phyloP scores from a whole-genome alignment of 139 green algal genomes.

The Desmodesmus armatus region DNA sequence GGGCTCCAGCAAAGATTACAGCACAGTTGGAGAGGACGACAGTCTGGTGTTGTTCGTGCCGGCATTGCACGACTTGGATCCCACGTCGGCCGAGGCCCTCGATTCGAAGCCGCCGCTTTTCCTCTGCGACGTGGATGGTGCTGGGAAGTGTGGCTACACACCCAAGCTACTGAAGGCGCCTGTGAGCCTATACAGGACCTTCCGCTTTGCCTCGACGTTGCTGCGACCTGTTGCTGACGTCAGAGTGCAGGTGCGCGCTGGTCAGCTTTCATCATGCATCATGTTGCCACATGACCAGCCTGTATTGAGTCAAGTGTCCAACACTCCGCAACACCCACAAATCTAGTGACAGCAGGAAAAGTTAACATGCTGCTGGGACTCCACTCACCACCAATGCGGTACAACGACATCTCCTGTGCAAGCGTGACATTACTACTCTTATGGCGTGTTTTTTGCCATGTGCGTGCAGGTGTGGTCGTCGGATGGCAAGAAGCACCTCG shows the following conservation, averaged over 20 bases:
- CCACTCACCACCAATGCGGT: no score
- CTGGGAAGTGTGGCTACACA: neutral
- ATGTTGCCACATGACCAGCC: no score
- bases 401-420: no score
- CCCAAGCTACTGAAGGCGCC: neutral
- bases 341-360: no score
- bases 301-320: no score
- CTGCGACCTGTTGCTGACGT: neutral
- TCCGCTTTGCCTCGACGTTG: neutral
- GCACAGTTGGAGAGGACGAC: neutral
- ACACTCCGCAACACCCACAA: no score
- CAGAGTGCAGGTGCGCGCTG: neutral
- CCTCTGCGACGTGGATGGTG: neutral
- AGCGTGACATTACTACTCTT: no score
- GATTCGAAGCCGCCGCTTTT: neutral
- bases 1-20: neutral
- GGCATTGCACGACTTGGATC: neutral
- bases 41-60: slow-evolving; percentile 2
- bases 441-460: no score
- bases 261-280: no score
- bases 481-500: neutral
- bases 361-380: no score
- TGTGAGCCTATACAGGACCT: neutral
- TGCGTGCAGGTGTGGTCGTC: no score
- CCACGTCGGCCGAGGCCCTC: neutral